Conservation (phyloP, 257 asterid genomes). For the Scutellaria minor region DNA sequence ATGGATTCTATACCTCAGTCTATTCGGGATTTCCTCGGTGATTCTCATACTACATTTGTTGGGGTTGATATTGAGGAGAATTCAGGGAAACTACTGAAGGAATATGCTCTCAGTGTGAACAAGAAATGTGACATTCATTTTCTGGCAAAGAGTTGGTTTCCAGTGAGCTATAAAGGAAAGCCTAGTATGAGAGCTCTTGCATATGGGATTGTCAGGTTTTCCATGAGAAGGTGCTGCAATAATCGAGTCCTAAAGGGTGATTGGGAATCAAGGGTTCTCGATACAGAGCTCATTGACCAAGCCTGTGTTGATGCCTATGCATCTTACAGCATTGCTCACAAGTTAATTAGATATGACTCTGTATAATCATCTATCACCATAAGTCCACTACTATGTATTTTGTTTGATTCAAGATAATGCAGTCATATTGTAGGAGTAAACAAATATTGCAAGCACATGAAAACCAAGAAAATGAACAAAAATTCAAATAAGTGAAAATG, state of each 20-base stretch:
- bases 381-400: background rate
- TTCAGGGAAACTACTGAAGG: conserved; percentile 26
- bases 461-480: background rate
- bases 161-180: conserved; percentile 39
- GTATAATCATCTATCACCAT: background rate
- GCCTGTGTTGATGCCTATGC: conserved; percentile 48
- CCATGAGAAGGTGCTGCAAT: conserved; percentile 22
- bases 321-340: conserved; percentile 39
- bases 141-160: conserved; percentile 41
- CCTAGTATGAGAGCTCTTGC: conserved; percentile 45
- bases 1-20: conserved; percentile 32
- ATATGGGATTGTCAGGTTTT: conserved; percentile 36
- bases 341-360: conserved; percentile 32
- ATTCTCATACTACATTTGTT: conserved; percentile 32
- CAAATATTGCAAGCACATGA: background rate
- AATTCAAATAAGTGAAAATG: background rate
- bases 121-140: conserved; percentile 40
- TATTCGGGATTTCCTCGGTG: conserved; percentile 27
- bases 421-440: too few relatives aligned
- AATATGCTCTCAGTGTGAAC: conserved; percentile 31
- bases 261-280: conserved; percentile 45
- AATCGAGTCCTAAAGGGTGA: conserved; percentile 3
- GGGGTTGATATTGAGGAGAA: conserved; percentile 38
- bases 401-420: background rate
- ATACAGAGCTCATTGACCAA: conserved; percentile 36